Conservation (phyloP, 148 eudicot species). For the Vaccinium vitisidaea region DNA sequence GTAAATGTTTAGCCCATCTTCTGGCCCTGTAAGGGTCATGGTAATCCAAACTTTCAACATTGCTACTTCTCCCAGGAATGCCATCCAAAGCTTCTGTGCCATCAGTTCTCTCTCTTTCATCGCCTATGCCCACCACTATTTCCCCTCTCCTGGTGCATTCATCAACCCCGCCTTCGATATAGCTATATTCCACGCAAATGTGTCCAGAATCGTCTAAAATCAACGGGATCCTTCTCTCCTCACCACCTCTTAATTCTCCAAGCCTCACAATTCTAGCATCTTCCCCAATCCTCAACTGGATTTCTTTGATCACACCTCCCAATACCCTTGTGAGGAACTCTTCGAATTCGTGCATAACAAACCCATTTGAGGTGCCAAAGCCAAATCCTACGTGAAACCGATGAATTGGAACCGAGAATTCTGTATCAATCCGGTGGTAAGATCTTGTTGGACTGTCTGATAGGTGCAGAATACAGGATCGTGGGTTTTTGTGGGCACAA, state of each 20-base stretch:
- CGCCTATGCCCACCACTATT: conserved; percentile 41
- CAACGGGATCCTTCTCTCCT: conserved; percentile 68
- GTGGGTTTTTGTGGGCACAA: conserved; percentile 64
- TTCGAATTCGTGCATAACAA: conserved; percentile 72
- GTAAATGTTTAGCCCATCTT: conserved; percentile 89
- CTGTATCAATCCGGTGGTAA: conserved; percentile 38
- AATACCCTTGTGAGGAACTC: conserved; percentile 52
- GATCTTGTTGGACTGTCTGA: conserved; percentile 65
- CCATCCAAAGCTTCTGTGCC: conserved; percentile 20
- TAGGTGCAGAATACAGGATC: conserved; percentile 65
- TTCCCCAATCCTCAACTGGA: conserved; percentile 61
- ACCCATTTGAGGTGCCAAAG: conserved; percentile 45
- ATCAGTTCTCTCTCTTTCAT: conserved; percentile 30
- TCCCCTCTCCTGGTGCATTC: conserved; percentile 64
- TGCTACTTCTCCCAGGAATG: conserved; percentile 57
- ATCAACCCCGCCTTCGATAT: conserved; percentile 42
- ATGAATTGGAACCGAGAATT: conserved; percentile 45
- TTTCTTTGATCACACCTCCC: conserved; percentile 58
- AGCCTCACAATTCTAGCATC: conserved; percentile 59
- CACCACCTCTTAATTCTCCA: conserved; percentile 70
- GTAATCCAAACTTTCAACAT: conserved; percentile 66
- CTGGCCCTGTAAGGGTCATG: conserved; percentile 88
- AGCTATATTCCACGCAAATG: conserved; percentile 60
- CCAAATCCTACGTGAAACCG: conserved; percentile 66
- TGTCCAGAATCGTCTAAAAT: conserved; percentile 38